Evolutionary conservation across 352 stramenopile species (phyloP).

Genomic region (Blastocystis hominis): DNA sequence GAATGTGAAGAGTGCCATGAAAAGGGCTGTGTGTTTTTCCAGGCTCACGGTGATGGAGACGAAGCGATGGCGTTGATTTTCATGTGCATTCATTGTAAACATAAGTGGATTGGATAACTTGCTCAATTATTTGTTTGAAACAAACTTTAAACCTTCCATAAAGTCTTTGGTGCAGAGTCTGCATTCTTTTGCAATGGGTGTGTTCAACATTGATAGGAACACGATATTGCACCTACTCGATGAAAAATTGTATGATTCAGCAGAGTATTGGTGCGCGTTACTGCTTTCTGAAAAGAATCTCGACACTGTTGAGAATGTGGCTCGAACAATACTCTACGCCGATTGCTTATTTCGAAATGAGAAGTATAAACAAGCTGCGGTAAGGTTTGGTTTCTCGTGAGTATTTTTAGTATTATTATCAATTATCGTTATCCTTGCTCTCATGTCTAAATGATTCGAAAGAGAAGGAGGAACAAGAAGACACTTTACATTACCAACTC

Average conservation of each 20-base stretch:
- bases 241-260: neutral
- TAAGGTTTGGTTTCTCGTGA: neutral
- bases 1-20: conserved; percentile 43
- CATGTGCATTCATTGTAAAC: conserved; percentile 55
- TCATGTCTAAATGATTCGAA: neutral
- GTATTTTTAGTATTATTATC: neutral
- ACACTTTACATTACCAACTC: neutral
- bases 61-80: conserved; percentile 58
- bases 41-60: conserved; percentile 53
- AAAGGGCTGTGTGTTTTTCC: conserved; percentile 51
- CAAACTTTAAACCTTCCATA: neutral
- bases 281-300: neutral
- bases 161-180: neutral
- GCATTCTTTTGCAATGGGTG: neutral
- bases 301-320: neutral
- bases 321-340: neutral
- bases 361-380: neutral
- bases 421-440: neutral
- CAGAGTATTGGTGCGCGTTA: conserved; percentile 33
- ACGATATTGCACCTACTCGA: neutral
- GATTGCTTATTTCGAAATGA: neutral
- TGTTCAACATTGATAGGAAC: neutral
- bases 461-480: neutral
- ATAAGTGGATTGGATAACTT: conserved; percentile 55
- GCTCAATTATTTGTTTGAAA: neutral